phyloP scores from a whole-genome alignment of 345 rosid species.

The Combretum micranthum region DNA sequence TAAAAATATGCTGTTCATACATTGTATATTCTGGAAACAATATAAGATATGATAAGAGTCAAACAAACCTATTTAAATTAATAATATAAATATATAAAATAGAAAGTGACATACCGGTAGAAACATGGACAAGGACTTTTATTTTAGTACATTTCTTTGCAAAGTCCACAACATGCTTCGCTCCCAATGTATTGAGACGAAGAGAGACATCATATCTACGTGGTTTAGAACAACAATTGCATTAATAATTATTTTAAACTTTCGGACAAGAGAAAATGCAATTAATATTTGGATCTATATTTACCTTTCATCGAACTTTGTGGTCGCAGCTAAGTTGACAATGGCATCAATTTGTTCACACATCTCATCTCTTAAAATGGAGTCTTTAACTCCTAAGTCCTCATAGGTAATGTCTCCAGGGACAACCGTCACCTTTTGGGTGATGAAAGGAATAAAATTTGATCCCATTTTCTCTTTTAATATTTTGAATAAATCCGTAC shows the following conservation, averaged over 20 bases:
- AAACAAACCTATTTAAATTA: too few species aligned
- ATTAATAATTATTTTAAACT: too few species aligned
- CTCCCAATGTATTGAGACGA: constrained; percentile 44
- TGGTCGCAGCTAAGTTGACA: constrained; percentile 28
- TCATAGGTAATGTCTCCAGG: constrained; percentile 20
- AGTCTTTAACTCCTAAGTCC: constrained; percentile 22
- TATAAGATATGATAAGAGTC: too few species aligned
- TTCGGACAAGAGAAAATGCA: background rate
- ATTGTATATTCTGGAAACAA: background rate
- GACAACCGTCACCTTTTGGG: constrained; percentile 18
- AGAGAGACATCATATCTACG: constrained; percentile 60
- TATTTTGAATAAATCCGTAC: constrained; percentile 24
- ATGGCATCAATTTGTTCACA: constrained; percentile 15
- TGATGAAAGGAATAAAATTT: constrained; percentile 9
- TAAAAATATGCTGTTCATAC: background rate
- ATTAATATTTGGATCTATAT: background rate
- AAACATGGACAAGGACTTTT: constrained; percentile 40
- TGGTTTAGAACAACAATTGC: background rate
- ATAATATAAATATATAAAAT: background rate
- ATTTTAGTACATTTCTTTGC: constrained; percentile 35
- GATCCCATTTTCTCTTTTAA: constrained; percentile 21
- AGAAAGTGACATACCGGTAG: constrained; percentile 42
- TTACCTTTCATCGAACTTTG: constrained; percentile 34
- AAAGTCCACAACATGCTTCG: constrained; percentile 36
- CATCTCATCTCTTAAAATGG: constrained; percentile 13